Conservation (phyloP, 192 early-diverging fungal genomes). For the Coemansia sp. region DNA sequence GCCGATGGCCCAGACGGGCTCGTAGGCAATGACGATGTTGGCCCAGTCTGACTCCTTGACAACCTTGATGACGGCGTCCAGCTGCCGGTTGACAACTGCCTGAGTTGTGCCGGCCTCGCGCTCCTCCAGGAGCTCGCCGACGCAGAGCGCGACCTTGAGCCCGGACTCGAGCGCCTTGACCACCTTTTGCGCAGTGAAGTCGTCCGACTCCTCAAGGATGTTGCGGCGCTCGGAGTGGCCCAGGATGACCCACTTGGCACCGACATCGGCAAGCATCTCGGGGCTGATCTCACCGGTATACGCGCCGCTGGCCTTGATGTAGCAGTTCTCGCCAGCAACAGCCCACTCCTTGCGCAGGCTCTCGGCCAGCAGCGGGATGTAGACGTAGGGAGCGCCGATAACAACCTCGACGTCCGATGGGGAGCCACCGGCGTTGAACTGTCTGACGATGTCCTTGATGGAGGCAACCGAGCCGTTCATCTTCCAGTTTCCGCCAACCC, state of each 20-base stretch:
- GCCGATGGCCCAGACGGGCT: conserved; percentile 99
- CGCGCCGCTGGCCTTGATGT: conserved; percentile 81
- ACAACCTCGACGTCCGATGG: conserved; percentile 86
- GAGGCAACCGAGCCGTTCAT: conserved; percentile 89
- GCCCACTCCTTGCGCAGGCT: conserved; percentile 78
- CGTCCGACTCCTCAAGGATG: conserved; percentile 85
- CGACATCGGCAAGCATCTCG: conserved; percentile 95
- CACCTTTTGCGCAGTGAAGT: conserved; percentile 88
- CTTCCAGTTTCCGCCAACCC: conserved; percentile 93
- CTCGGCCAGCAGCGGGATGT: conserved; percentile 79
- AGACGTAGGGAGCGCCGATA: conserved; percentile 90
- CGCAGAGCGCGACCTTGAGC: conserved; percentile 91
- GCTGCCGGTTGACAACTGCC: conserved; percentile 85
- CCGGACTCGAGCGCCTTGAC: conserved; percentile 84
- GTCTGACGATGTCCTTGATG: conserved; percentile 71
- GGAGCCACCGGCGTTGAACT: conserved; percentile 74
- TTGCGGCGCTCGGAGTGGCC: conserved; percentile 99
- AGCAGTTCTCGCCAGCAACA: conserved; percentile 97
- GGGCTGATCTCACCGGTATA: conserved; percentile 96
- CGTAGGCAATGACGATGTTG: conserved; percentile 96
- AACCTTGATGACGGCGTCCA: conserved; percentile 76
- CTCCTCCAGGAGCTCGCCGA: conserved; percentile 95
- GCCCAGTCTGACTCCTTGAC: conserved; percentile 78
- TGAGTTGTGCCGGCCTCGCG: conserved; percentile 87
- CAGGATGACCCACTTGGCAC: conserved; percentile 93